phyloP scores from a whole-genome alignment of 345 rosid species.

The Camelina hispida region DNA sequence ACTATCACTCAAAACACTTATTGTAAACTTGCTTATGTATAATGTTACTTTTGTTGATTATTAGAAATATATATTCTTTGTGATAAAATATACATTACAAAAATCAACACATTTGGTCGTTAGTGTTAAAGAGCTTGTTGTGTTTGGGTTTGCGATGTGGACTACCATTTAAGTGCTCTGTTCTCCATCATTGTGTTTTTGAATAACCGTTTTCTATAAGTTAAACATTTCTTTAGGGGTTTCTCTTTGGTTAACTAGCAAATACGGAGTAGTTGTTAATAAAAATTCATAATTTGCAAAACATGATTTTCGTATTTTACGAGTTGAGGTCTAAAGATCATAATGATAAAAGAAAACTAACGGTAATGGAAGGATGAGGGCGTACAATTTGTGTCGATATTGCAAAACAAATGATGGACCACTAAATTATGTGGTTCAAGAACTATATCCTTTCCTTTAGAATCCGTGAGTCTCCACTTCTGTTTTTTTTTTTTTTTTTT shows the following conservation, averaged over 20 bases:
- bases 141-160: constrained; percentile 4
- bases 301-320: neutral
- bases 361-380: too few relatives aligned
- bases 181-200: neutral
- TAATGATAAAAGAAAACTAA: too few relatives aligned
- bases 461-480: too few relatives aligned
- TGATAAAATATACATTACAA: neutral
- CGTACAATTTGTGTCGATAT: too few relatives aligned
- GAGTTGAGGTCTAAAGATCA: too few relatives aligned
- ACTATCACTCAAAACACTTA: neutral
- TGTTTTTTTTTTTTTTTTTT: too few relatives aligned
- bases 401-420: too few relatives aligned
- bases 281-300: neutral
- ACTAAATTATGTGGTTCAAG: too few relatives aligned
- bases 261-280: neutral
- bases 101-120: neutral
- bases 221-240: neutral
- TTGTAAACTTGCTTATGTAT: constrained; percentile 25
- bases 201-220: neutral
- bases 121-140: neutral
- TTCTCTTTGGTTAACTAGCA: neutral
- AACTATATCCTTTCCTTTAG: too few relatives aligned
- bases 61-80: neutral
- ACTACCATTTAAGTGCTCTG: constrained; percentile 4
- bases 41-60: neutral